A percentile compares a stretch with the other conserved stretches of the same genome.
phyloP scores from a whole-genome alignment of 352 stramenopile genomes.

The Peronospora farinosa region DNA sequence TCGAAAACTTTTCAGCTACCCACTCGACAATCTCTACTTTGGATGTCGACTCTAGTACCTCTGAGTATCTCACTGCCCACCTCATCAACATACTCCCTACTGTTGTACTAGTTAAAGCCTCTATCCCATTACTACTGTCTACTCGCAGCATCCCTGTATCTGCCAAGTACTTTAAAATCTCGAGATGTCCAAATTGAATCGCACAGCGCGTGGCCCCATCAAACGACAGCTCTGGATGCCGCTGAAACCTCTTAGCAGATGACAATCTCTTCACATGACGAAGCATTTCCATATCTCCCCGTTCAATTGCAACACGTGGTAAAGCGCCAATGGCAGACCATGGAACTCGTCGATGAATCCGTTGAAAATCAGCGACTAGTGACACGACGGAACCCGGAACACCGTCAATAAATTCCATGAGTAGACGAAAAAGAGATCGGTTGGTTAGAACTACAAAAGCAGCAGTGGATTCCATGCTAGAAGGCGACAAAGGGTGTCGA shows the following conservation, averaged over 20 bases:
- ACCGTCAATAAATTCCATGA: conserved; percentile 34
- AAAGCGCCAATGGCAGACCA: conserved; percentile 26
- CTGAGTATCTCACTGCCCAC: conserved; percentile 26
- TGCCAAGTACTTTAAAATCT: conserved; percentile 27
- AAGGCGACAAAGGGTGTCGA: neutral
- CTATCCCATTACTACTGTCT: neutral
- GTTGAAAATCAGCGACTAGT: conserved; percentile 13
- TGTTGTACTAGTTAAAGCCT: conserved; percentile 10
- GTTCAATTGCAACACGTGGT: conserved; percentile 20
- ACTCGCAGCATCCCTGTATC: conserved; percentile 6
- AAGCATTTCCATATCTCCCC: conserved; percentile 23
- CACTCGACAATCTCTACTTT: conserved; percentile 32
- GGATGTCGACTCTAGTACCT: conserved; percentile 1
- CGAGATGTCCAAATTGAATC: conserved; percentile 25
- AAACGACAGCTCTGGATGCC: conserved; percentile 20
- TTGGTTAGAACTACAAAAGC: conserved; percentile 20
- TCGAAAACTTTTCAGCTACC: conserved; percentile 14
- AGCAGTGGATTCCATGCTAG: neutral
- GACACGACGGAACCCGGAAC: conserved; percentile 22
- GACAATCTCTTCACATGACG: conserved; percentile 15
- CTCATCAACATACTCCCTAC: conserved; percentile 20
- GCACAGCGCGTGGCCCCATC: conserved; percentile 21
- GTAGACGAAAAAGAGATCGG: conserved; percentile 19
- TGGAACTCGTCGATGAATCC: conserved; percentile 1
- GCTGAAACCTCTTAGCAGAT: conserved; percentile 20